Base-by-base conservation (phyloP, 2,329 filamentous ascomycete genomes). In the Didymella arachidicola region DNA sequence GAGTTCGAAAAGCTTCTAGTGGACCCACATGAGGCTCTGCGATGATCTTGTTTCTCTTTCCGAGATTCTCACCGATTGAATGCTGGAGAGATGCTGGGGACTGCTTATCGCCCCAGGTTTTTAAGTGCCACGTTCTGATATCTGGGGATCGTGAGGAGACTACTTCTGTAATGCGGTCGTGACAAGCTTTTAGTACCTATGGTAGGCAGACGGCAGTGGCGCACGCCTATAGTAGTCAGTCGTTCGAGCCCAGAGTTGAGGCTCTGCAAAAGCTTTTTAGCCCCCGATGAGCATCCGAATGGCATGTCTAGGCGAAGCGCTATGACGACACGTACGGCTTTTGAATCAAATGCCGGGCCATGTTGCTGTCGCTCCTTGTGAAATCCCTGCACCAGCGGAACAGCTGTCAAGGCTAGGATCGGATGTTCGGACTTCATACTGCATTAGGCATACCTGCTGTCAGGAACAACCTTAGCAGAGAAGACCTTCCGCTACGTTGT, bases 21-120 rank as follows among this genome's bases (percentile, higher is more conserved):
- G 64, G 56, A 53, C 63, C 68, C 69, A 69, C 69, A 62, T 70
- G 68, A 58, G 66, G 67, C 68, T 72, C 68, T 70, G 63, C 59
- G 59, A 46, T 51, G 54, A 64, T 62, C 54, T 41, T 30, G 41
- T 27, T 43, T 64, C n/a, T 39, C 38, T 18, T 56, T 48, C 66
- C 64, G 59, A 65, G 26, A 64, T 61, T 65, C 54, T 47, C 30
- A 46, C 69, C 65, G 65, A 45, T 51, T 53, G 50, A 62, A 59
- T 48, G 36, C 32, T 44, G 41, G 58, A 50, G 49, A 57, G 38
- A 49, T 27, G 45, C 12, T 51, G 49, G 39, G 41, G 60, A 58
- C 22, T 55, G 58, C 52, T 14, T 55, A 4, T 50, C 34, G 22
- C 50, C 45, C 49, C 49, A 48, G 45, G 16, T 36, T 46, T 27